A percentile compares a stretch with the other conserved stretches of the same genome.
Conservation (phyloP, 2,329 filamentous ascomycete species). For the Trichophyton equinum region DNA sequence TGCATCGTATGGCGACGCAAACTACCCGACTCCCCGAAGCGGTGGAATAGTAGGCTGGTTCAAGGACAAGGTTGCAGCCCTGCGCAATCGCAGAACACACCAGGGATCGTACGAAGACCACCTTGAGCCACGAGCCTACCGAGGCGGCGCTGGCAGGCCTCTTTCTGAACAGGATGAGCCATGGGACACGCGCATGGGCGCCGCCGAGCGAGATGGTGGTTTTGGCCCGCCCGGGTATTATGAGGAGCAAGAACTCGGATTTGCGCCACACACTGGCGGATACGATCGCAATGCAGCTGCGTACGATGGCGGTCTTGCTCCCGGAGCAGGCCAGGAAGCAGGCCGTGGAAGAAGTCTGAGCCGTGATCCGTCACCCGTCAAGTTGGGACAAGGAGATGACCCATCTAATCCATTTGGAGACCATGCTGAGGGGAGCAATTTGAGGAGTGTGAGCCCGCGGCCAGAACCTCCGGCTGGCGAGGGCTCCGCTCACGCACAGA, state of each 20-base stretch:
- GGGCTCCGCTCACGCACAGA: background rate
- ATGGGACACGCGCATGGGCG: conserved; percentile 69
- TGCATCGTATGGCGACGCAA: conserved; percentile 31
- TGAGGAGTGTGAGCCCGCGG: conserved; percentile 61
- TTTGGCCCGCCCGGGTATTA: conserved; percentile 53
- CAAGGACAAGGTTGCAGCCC: conserved; percentile 49
- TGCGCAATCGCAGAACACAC: conserved; percentile 55
- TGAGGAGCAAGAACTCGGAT: conserved; percentile 62
- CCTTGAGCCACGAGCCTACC: conserved; percentile 22
- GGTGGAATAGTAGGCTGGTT: conserved; percentile 62
- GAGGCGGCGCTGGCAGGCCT: conserved; percentile 28
- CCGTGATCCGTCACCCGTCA: conserved; percentile 33
- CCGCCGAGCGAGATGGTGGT: conserved; percentile 47
- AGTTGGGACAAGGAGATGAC: conserved; percentile 29
- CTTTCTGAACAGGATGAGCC: conserved; percentile 61
- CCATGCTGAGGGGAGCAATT: conserved; percentile 48
- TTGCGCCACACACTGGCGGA: conserved; percentile 24
- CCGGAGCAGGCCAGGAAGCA: conserved; percentile 9
- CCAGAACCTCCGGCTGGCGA: conserved; percentile 40
- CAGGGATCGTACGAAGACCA: conserved; percentile 58
- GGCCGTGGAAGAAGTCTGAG: conserved; percentile 31
- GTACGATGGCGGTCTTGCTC: conserved; percentile 19
- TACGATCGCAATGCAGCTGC: conserved; percentile 19
- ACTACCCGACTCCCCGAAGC: conserved; percentile 40
- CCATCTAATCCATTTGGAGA: conserved; percentile 60